These are phyloP conservation scores for Syzygium grande DNA, from an alignment of 345 rosid species.

Conservation along the genomic window DNA sequence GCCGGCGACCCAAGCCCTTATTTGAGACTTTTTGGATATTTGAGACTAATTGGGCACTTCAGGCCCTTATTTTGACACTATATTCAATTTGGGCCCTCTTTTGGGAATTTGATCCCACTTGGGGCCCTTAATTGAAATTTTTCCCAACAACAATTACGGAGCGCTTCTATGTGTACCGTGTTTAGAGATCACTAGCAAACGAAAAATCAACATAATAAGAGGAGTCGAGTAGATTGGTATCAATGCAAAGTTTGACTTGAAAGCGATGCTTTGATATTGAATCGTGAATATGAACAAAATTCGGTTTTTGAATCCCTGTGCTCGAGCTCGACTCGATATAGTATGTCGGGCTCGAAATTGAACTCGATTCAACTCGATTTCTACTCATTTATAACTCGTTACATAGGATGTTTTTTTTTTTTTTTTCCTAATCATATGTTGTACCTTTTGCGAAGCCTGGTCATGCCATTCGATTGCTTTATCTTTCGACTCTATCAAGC, in stretches of 20 bases:
- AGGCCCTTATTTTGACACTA: too few species aligned
- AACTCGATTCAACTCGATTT: neutral
- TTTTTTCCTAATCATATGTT: neutral
- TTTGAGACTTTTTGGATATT: too few species aligned
- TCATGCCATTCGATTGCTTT: neutral
- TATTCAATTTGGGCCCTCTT: too few species aligned
- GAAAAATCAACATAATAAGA: too few species aligned
- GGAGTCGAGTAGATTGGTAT: too few species aligned
- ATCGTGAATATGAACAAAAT: neutral
- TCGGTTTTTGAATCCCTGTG: neutral
- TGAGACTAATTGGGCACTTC: too few species aligned
- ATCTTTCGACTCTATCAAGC: neutral
- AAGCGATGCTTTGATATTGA: neutral
- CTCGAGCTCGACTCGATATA: neutral
- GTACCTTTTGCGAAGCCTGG: neutral
- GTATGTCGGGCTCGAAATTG: neutral
- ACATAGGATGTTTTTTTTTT: neutral
- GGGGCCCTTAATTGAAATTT: too few species aligned
- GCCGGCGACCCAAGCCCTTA: too few species aligned
- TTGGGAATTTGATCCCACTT: too few species aligned
- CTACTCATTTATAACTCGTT: neutral
- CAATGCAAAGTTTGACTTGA: neutral
- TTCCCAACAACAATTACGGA: too few species aligned
- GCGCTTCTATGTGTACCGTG: too few species aligned
- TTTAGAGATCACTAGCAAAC: too few species aligned